A percentile compares a stretch with the other conserved stretches of the same genome.
These are phyloP conservation scores for Podochytrium sp. DNA, from an alignment of 192 early-diverging fungal species.

Conservation along the genomic window DNA sequence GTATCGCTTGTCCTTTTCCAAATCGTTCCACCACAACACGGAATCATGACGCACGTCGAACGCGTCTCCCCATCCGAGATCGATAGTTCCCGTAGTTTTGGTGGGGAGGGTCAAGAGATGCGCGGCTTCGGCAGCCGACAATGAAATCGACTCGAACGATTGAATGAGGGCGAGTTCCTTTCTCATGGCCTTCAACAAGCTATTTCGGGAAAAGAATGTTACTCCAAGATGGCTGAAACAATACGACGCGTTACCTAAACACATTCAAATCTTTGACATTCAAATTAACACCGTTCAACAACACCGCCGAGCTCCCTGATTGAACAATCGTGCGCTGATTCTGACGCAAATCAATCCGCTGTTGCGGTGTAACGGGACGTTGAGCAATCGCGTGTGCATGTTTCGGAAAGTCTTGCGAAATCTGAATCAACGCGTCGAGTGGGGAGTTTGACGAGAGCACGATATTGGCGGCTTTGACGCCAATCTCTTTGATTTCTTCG, in stretches of 20 bases:
- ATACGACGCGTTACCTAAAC: constrained; percentile 28
- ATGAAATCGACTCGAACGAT: constrained; percentile 21
- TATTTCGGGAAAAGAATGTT: neutral
- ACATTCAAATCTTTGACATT: constrained; percentile 39
- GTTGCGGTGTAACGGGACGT: constrained; percentile 47
- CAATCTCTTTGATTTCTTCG: constrained; percentile 65
- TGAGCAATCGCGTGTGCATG: constrained; percentile 76
- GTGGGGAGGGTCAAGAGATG: constrained; percentile 31
- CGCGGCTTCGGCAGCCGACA: constrained; percentile 35
- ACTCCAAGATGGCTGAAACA: neutral
- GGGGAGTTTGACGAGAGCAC: constrained; percentile 65
- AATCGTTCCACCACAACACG: constrained; percentile 89
- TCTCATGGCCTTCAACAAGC: constrained; percentile 36
- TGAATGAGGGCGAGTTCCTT: constrained; percentile 30
- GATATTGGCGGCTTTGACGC: constrained; percentile 74
- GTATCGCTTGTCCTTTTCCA: constrained; percentile 84
- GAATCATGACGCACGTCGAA: constrained; percentile 83
- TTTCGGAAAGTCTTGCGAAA: constrained; percentile 88
- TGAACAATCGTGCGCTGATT: constrained; percentile 31
- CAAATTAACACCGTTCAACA: constrained; percentile 48
- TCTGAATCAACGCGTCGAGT: constrained; percentile 63
- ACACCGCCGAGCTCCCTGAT: constrained; percentile 25
- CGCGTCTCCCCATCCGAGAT: constrained; percentile 49
- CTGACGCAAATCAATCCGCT: constrained; percentile 44
- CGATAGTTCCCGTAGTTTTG: constrained; percentile 18